Conservation (phyloP, 495 filamentous ascomycete genomes). For the Aspergillus indologenus region DNA sequence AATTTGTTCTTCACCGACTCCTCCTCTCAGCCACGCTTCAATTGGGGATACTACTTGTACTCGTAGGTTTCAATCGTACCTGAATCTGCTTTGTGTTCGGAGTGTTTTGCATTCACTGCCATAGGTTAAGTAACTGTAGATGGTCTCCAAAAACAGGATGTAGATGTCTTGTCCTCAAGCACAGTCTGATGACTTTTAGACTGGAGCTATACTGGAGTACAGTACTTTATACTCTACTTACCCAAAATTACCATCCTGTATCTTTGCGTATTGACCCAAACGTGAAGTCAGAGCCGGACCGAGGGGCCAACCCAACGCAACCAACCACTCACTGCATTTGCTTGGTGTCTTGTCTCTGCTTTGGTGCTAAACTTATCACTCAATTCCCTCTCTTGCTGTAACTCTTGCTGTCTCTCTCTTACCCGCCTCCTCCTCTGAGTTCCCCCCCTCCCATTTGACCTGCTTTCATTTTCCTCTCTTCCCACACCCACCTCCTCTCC, state of each 20-base stretch:
- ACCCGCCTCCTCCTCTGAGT: conserved; percentile 10
- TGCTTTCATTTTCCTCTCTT: conserved; percentile 16
- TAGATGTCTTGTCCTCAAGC: no score
- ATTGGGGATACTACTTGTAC: no score
- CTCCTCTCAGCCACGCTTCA: conserved; percentile 1
- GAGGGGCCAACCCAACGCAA: neutral
- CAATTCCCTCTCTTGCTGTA: neutral
- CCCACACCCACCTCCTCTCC: conserved; percentile 27
- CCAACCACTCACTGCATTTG: conserved; percentile 1
- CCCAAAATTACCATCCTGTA: neutral
- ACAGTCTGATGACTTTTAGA: no score
- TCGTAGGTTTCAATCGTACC: no score
- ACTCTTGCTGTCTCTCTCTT: conserved; percentile 2
- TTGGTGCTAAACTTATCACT: conserved; percentile 9
- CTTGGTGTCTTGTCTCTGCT: no score
- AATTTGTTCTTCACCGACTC: conserved; percentile 5
- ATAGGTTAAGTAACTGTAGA: no score
- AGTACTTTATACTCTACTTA: neutral
- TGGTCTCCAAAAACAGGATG: no score
- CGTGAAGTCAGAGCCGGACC: neutral
- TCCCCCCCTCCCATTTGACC: conserved; percentile 7
- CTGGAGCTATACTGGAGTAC: no score
- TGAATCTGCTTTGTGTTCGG: no score
- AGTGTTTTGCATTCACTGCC: no score
- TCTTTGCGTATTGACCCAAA: neutral